Evolutionary conservation across 345 rosid genomes (phyloP).

Genomic region (Linum trigynum): DNA sequence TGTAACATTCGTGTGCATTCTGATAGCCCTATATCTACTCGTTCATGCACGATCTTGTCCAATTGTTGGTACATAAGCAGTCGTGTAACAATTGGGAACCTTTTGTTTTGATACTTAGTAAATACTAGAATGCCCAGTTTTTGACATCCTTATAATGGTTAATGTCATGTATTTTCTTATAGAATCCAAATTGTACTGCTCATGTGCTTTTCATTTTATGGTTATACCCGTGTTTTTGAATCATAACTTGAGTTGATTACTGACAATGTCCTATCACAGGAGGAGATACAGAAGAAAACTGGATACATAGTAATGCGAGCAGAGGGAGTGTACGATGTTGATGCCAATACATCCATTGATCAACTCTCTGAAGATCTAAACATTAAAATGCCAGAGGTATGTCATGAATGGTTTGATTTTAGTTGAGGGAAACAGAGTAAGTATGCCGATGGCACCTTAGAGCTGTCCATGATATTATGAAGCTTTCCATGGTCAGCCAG

Average conservation of each 20-base stretch:
- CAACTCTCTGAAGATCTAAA: constrained; percentile 89
- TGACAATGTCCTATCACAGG: constrained; percentile 33
- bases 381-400: constrained; percentile 96
- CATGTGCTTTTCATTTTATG: not conserved
- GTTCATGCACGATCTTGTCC: not conserved
- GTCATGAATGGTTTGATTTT: constrained; percentile 2
- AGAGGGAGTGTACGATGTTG: constrained; percentile 87
- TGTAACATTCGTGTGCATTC: not conserved
- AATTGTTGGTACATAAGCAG: no score
- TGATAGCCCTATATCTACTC: not conserved
- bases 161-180: no score
- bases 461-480: no score
- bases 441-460: not conserved
- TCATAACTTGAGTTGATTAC: not conserved
- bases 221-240: not conserved
- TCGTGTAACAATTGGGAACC: not conserved
- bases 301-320: constrained; percentile 97
- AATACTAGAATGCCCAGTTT: not conserved
- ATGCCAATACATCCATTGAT: constrained; percentile 95
- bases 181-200: not conserved
- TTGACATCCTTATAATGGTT: not conserved
- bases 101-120: not conserved
- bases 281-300: constrained; percentile 98
- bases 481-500: no score
- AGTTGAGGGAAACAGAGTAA: not conserved